Percentiles rank a stretch among this genome's conserved stretches.
phyloP scores from a whole-genome alignment of 768 basidiomycete genomes.

The Podaxis sp. region DNA sequence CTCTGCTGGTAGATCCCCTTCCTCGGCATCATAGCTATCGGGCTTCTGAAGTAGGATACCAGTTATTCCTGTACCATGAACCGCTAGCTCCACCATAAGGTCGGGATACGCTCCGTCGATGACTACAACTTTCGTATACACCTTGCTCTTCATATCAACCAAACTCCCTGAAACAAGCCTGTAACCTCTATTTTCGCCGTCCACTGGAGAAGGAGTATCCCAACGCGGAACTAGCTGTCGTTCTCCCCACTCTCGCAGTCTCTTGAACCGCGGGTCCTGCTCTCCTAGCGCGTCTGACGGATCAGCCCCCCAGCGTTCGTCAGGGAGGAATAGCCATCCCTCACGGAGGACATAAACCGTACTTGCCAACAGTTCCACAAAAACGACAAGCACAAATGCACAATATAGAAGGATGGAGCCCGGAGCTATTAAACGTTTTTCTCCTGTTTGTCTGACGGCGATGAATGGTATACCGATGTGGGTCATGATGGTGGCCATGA shows the following conservation, averaged over 20 bases:
- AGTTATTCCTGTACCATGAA: conserved; percentile 1
- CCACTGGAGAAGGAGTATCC: not conserved
- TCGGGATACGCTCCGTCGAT: not conserved
- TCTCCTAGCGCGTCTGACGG: not conserved
- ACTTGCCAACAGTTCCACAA: not conserved
- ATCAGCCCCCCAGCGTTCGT: not conserved
- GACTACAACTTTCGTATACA: not conserved
- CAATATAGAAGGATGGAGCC: not conserved
- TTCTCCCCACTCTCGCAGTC: not conserved
- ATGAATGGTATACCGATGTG: not conserved
- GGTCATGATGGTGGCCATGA: not conserved
- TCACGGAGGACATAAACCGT: not conserved
- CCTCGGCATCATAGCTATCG: not conserved
- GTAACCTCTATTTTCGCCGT: not conserved
- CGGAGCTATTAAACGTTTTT: not conserved
- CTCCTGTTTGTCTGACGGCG: not conserved
- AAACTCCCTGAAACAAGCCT: not conserved
- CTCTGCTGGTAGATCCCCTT: not conserved
- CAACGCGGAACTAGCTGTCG: not conserved
- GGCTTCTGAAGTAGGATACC: not conserved
- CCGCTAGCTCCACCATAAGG: not conserved
- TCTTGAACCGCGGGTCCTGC: conserved; percentile 2
- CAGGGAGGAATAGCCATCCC: conserved; percentile 5
- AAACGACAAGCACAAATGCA: not conserved
- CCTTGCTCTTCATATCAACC: not conserved